Percentiles rank a stretch among this genome's conserved stretches.
phyloP scores from a whole-genome alignment of 169 alveolate species.

The Besnoitia besnoiti region DNA sequence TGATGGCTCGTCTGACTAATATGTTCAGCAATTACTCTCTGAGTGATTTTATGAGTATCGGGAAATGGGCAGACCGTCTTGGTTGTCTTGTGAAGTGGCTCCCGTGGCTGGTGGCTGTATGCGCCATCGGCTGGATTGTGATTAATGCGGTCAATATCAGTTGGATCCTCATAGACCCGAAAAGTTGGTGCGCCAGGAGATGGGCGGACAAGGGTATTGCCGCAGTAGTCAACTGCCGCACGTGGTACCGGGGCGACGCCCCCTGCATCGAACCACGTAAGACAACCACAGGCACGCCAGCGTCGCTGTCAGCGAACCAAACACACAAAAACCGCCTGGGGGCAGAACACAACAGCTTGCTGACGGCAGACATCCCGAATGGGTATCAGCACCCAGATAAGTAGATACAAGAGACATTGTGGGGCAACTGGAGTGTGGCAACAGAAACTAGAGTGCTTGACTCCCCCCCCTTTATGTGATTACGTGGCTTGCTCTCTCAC shows the following conservation, averaged over 20 bases:
- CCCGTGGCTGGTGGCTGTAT: conserved; percentile 80
- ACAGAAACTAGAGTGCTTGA: no score
- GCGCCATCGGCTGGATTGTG: conserved; percentile 70
- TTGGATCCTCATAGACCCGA: conserved; percentile 71
- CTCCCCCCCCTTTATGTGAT: no score
- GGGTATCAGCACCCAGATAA: no score
- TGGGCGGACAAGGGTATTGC: conserved; percentile 62
- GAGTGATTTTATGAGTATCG: conserved; percentile 83
- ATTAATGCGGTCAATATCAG: conserved; percentile 68
- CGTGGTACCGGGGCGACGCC: conserved; percentile 68
- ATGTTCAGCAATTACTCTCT: conserved; percentile 81
- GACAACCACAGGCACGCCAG: neutral
- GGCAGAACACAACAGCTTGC: no score
- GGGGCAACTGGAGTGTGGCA: no score
- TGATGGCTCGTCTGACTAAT: conserved; percentile 61
- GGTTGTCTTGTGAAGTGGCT: conserved; percentile 87
- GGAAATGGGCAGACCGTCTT: conserved; percentile 77
- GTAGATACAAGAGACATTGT: no score
- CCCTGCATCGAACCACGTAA: conserved; percentile 29
- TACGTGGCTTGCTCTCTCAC: no score
- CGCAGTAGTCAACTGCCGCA: conserved; percentile 71
- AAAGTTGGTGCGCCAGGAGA: conserved; percentile 76
- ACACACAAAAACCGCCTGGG: no score
- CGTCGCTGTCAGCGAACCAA: no score
- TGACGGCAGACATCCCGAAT: no score